phyloP scores from a whole-genome alignment of 1,139 yeast species.

The Kodamaea alishanica region DNA sequence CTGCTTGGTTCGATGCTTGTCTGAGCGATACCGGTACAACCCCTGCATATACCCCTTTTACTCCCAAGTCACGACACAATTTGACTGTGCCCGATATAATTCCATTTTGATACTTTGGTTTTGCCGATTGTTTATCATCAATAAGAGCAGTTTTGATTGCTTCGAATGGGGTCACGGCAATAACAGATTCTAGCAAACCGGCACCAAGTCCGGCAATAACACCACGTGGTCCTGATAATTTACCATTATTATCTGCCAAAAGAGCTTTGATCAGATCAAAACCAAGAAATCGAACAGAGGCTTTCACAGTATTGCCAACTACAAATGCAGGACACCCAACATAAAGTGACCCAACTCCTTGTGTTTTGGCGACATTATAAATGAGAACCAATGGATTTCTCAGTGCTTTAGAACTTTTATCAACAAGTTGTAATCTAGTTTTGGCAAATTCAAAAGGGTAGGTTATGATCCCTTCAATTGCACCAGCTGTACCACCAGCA shows the following conservation, averaged over 20 bases:
- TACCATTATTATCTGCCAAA: slow-evolving; percentile 79
- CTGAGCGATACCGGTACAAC: slow-evolving; percentile 89
- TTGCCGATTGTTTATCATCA: slow-evolving; percentile 77
- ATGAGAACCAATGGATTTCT: slow-evolving; percentile 82
- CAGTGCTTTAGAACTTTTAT: slow-evolving; percentile 62
- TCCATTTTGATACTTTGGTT: slow-evolving; percentile 76
- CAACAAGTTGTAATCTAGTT: slow-evolving; percentile 82
- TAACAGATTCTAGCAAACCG: slow-evolving; percentile 83
- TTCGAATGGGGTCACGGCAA: slow-evolving; percentile 96
- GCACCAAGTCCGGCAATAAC: slow-evolving; percentile 96
- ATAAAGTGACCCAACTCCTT: slow-evolving; percentile 77
- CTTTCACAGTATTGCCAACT: slow-evolving; percentile 93
- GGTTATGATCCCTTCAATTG: slow-evolving; percentile 83
- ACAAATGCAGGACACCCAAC: slow-evolving; percentile 98
- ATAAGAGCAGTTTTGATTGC: slow-evolving; percentile 94
- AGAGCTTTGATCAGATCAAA: slow-evolving; percentile 80
- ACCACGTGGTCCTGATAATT: slow-evolving; percentile 84
- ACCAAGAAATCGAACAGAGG: slow-evolving; percentile 89
- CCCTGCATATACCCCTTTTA: slow-evolving; percentile 83
- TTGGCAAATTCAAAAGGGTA: slow-evolving; percentile 98
- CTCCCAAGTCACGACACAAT: slow-evolving; percentile 72
- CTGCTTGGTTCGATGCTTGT: slow-evolving; percentile 95
- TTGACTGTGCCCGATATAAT: slow-evolving; percentile 57
- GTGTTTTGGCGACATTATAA: slow-evolving; percentile 65
- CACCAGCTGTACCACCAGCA: slow-evolving; percentile 96